Evolutionary conservation across 2,329 filamentous ascomycete genomes (phyloP), one percentile per base, ranked within the genome.

Genomic region (Venturiaceae sp.): DNA sequence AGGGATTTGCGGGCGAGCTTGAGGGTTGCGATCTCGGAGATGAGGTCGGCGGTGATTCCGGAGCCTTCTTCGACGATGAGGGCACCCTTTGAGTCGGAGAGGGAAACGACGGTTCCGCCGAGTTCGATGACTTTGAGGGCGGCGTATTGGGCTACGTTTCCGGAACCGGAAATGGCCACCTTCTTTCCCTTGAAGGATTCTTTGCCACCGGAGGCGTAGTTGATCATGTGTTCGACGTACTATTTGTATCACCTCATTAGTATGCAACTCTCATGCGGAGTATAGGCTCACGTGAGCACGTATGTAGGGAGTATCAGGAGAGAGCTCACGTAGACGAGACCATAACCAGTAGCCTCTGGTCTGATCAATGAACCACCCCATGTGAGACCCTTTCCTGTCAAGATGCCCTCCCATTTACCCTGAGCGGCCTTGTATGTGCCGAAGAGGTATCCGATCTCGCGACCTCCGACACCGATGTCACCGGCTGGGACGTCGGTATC

Each of bases 121-220:
- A 97, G 90, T 82, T 97, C 92, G 68, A 97, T 94, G 71, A 86
- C 85, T 80, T 97, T 97, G 66, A 97, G 87, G 0, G 92, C 94
- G 33, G 92, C 92, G 78, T 94, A 97, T 80, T 97, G 94, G 33
- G 94, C 94, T 58, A 97, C 94, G 79, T 99, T 99, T 65, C 94
- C 94, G 60, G 92, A 96, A 63, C 94, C 94, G 47, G 94, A 96
- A 74, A 99, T 87, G 74, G 92, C 90, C 59, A 97, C 94, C 61
- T 86, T 87, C 84, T 97, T 97, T 77, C 91, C 92, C 63, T 83
- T 76, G 79, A 95, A 95, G 65, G 82, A 83, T 71, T 95, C 91
- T 72, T 87, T 86, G 73, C 90, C 90, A 61, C 78, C 77, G 23
- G 81, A 81, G 66, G 90, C 89, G 75, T 96, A 87, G 74, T 88